These are phyloP conservation scores for Pseudophaeomoniella oleicola DNA, from an alignment of 2,329 filamentous ascomycete species.

Conservation along the genomic window DNA sequence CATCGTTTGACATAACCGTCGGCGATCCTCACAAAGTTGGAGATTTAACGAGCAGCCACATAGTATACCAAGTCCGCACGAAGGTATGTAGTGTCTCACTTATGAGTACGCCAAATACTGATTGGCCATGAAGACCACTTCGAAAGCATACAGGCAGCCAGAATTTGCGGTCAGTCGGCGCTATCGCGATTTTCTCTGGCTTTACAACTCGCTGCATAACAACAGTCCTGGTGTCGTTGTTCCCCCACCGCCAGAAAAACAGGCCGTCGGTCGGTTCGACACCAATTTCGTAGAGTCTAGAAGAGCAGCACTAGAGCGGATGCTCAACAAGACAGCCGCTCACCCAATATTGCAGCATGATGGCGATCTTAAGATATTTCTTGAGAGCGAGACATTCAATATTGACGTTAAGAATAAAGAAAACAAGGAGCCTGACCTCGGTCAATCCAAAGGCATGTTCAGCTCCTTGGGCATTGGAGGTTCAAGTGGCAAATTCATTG, in stretches of 20 bases:
- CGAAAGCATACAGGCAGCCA: slow-evolving; percentile 83
- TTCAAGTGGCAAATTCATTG: slow-evolving; percentile 70
- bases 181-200: slow-evolving; percentile 94
- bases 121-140: slow-evolving; percentile 55
- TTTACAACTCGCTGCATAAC: slow-evolving; percentile 84
- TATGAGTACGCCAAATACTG: not conserved
- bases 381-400: slow-evolving; percentile 93
- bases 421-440: slow-evolving; percentile 68
- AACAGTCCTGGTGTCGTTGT: slow-evolving; percentile 94
- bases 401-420: slow-evolving; percentile 97
- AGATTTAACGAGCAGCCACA: slow-evolving; percentile 91
- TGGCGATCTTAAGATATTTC: slow-evolving; percentile 83
- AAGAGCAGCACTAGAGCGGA: slow-evolving; percentile 82
- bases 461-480: slow-evolving; percentile 65
- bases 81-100: slow-evolving; percentile 44
- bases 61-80: slow-evolving; percentile 90
- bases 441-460: slow-evolving; percentile 76
- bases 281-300: slow-evolving; percentile 91
- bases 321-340: slow-evolving; percentile 89
- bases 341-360: slow-evolving; percentile 89
- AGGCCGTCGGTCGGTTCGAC: slow-evolving; percentile 91
- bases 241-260: slow-evolving; percentile 92
- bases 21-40: slow-evolving; percentile 97
- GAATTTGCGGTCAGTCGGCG: slow-evolving; percentile 89
- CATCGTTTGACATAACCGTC: slow-evolving; percentile 76